A percentile compares a stretch with the other conserved stretches of the same genome.
phyloP scores from a whole-genome alignment of 768 basidiomycete species.

The Mycena rosella region DNA sequence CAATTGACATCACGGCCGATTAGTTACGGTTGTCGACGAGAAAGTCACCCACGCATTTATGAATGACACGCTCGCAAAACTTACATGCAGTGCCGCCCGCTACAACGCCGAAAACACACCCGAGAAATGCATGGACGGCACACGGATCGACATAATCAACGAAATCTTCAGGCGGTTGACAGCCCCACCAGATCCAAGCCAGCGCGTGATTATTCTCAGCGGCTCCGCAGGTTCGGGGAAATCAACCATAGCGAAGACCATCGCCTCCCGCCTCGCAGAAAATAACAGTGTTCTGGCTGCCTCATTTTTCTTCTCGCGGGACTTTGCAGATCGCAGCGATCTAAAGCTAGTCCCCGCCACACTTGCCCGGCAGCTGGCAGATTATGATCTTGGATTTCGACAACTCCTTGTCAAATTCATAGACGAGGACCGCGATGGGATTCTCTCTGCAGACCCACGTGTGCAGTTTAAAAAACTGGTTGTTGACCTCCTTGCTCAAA shows the following conservation, averaged over 20 bases:
- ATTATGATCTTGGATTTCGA: not conserved
- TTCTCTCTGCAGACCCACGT: not conserved
- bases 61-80: not conserved
- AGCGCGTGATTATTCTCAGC: slow-evolving; percentile 1
- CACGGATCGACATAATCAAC: not conserved
- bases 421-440: not conserved
- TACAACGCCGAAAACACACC: slow-evolving; percentile 1
- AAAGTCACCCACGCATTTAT: not conserved
- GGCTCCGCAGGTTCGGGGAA: not conserved
- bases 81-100: not conserved
- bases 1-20: not conserved
- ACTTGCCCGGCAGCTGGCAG: slow-evolving; percentile 5
- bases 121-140: slow-evolving; percentile 7
- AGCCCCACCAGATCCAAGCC: not conserved
- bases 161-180: not conserved
- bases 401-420: not conserved
- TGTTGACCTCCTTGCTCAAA: not conserved
- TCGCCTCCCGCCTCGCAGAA: not conserved
- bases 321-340: not conserved
- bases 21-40: not conserved
- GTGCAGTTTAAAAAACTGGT: slow-evolving; percentile 4
- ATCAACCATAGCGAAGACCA: slow-evolving; percentile 2
- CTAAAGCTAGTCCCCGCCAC: not conserved
- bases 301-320: slow-evolving; percentile 7
- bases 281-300: not conserved